Conservation (phyloP, 129 eudicot genomes). For the Solidago caesia region DNA sequence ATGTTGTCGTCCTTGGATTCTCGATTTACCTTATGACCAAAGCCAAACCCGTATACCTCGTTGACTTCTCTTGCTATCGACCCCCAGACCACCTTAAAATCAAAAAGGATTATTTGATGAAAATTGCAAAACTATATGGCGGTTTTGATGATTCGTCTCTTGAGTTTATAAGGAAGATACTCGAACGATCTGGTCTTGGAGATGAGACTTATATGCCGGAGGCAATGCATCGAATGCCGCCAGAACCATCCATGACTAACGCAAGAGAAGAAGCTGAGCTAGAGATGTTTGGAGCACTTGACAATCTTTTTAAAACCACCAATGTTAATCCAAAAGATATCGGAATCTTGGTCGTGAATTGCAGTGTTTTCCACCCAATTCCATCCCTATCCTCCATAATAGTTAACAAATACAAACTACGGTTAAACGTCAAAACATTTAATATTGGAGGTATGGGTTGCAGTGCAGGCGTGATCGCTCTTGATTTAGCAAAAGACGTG, state of each 20-base stretch:
- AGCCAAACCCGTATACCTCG: slow-evolving; percentile 1
- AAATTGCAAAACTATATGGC: neutral
- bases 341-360: slow-evolving; percentile 52
- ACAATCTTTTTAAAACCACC: slow-evolving; percentile 39
- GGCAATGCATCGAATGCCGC: slow-evolving; percentile 34
- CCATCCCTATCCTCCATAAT: slow-evolving; percentile 60
- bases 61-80: slow-evolving; percentile 7
- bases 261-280: slow-evolving; percentile 51
- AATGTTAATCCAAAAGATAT: slow-evolving; percentile 44
- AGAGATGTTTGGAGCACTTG: slow-evolving; percentile 53
- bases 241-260: slow-evolving; percentile 35
- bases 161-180: slow-evolving; percentile 47
- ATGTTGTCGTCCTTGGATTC: neutral
- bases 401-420: slow-evolving; percentile 43
- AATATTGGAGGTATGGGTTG: slow-evolving; percentile 68
- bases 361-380: slow-evolving; percentile 52
- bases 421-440: slow-evolving; percentile 38
- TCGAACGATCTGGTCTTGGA: slow-evolving; percentile 58
- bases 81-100: neutral
- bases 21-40: neutral
- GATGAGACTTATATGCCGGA: slow-evolving; percentile 51
- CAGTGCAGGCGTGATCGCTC: slow-evolving; percentile 51
- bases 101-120: neutral
- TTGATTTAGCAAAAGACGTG: slow-evolving; percentile 50
- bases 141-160: slow-evolving; percentile 25